These are phyloP conservation scores for Nidularia pulvinata DNA, from an alignment of 768 basidiomycete genomes.

Conservation along the genomic window DNA sequence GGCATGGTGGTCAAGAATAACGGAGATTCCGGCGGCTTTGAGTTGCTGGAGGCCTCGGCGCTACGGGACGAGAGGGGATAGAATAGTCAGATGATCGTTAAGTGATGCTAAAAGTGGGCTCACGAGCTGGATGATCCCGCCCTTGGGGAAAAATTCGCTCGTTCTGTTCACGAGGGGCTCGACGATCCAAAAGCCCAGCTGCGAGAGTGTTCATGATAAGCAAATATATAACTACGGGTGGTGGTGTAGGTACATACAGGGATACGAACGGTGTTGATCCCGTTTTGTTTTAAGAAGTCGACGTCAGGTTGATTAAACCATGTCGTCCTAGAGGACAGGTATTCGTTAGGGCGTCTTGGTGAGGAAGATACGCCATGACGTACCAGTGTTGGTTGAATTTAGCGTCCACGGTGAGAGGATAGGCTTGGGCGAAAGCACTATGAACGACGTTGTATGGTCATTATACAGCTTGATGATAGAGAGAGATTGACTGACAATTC, in stretches of 20 bases:
- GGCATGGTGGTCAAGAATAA: slow-evolving; percentile 68
- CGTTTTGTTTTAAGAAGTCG: slow-evolving; percentile 42
- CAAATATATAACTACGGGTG: not conserved
- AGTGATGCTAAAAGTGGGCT: slow-evolving; percentile 8
- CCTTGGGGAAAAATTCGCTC: slow-evolving; percentile 65
- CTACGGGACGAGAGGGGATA: slow-evolving; percentile 26
- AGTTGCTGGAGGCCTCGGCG: slow-evolving; percentile 63
- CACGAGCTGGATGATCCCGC: slow-evolving; percentile 68
- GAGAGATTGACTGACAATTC: slow-evolving; percentile 55
- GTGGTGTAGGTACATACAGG: slow-evolving; percentile 44
- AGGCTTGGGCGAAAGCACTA: slow-evolving; percentile 62
- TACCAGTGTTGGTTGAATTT: slow-evolving; percentile 69
- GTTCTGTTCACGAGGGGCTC: slow-evolving; percentile 66
- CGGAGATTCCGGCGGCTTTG: slow-evolving; percentile 59
- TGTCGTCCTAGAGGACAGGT: slow-evolving; percentile 39
- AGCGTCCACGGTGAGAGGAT: slow-evolving; percentile 55
- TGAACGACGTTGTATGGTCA: not conserved
- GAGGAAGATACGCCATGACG: not conserved
- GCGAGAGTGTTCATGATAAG: not conserved
- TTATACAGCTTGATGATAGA: not conserved
- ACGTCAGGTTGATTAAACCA: slow-evolving; percentile 77
- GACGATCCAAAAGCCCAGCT: slow-evolving; percentile 86
- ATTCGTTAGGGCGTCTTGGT: too few relatives aligned
- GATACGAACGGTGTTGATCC: slow-evolving; percentile 78
- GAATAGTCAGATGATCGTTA: not conserved